Base-by-base conservation (phyloP, 2,329 filamentous ascomycete genomes). In the Phialemoniopsis sp. region DNA sequence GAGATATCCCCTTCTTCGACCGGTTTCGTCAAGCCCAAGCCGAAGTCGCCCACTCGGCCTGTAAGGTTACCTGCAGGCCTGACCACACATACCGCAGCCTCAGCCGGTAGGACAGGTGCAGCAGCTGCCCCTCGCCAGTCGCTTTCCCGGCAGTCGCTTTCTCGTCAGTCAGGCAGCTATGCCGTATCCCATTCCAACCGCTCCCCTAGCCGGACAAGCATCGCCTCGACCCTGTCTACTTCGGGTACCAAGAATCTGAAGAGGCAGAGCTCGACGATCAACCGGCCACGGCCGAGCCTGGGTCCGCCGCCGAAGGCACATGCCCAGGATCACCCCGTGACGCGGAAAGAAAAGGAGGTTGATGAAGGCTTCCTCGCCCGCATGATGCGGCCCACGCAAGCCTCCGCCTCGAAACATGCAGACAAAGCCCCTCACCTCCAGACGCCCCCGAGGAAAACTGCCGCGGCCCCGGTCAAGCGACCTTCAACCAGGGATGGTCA, bases 331-430 rank as follows among this genome's bases (percentile, higher is more conserved):
- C 55, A 68, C 50, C 52, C 73, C 37, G 46, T 70, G 7, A 58
- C 66, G 2, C 73, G 72, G 49, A 68, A 70, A 44, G 67, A 74
- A 18, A 70, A 68, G 34, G 73, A 75, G 14, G 69, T 85, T 2
- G 82, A 87, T 46, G 82, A 87, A 47, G 63, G 79, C 13, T 90
- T 90, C 61, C 64, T 90, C 18, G 85, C 84, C n/a, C 78, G 86
- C 38, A 89, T 90, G 85, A 89, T 84, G 79, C 72, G 85, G 31
- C 86, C 86, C 3, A 90, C 86, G 0, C 76, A 83, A 33, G 70
- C 78, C 0, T 87, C 82, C 5, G 73, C 82, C 8, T 81, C 72
- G 46, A 89, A 87, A 63, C 74, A 76, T 0, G 67, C 76, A 3
- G 83, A 87, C 5, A 88, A 86, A 62, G 57, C 57, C 2, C 62